A percentile compares a stretch with the other conserved stretches of the same genome.
These are phyloP conservation scores for Rubus parviflorus DNA, from an alignment of 306 rosid species.

Conservation along the genomic window DNA sequence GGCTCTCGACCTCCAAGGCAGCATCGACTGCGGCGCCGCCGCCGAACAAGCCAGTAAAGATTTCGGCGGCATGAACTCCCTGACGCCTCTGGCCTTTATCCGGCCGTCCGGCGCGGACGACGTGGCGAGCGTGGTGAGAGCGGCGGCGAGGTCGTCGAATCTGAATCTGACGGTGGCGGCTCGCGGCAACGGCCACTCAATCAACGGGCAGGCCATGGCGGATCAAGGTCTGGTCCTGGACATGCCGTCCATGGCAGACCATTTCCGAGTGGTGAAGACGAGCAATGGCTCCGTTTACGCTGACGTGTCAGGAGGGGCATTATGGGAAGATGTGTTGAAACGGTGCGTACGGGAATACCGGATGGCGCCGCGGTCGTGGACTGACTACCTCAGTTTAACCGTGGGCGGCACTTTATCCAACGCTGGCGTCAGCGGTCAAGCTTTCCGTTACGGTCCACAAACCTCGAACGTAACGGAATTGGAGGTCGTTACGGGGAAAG, in stretches of 20 bases:
- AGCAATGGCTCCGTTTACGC: constrained; percentile 37
- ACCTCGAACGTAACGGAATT: constrained; percentile 79
- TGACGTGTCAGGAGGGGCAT: constrained; percentile 94
- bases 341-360: constrained; percentile 51
- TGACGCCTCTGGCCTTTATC: constrained; percentile 54
- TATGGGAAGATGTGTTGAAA: constrained; percentile 87
- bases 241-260: constrained; percentile 69
- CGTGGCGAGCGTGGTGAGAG: constrained; percentile 45
- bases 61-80: constrained; percentile 74
- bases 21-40: constrained; percentile 34
- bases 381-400: constrained; percentile 80
- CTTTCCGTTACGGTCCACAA: constrained; percentile 94
- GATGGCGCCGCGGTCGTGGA: constrained; percentile 89
- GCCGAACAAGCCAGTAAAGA: constrained; percentile 51
- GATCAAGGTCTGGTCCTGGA: constrained; percentile 75
- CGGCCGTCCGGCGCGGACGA: constrained; percentile 45
- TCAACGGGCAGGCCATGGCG: constrained; percentile 97
- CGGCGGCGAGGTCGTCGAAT: constrained; percentile 40
- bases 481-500: constrained; percentile 85
- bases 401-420: constrained; percentile 95
- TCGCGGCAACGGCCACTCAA: constrained; percentile 94
- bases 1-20: constrained; percentile 44
- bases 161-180: constrained; percentile 85
- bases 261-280: constrained; percentile 24
- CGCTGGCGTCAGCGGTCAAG: constrained; percentile 94